Conservation (phyloP, 140 eudicot genomes). For the Erigeron philadelphicus region DNA sequence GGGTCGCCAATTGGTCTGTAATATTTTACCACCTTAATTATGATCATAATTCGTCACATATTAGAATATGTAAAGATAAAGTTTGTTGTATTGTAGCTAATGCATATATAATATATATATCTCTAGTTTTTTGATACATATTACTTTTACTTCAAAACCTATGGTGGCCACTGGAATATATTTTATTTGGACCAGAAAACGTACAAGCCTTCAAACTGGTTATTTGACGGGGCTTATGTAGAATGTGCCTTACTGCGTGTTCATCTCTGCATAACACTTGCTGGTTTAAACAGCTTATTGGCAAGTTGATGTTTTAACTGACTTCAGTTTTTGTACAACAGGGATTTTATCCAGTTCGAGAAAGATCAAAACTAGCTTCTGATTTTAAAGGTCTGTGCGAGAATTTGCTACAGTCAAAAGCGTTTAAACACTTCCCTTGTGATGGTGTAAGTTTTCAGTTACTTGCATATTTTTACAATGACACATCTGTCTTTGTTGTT, state of each 20-base stretch:
- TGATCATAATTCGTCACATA: too few relatives aligned
- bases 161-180: too few relatives aligned
- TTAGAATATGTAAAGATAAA: too few relatives aligned
- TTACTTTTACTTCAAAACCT: too few relatives aligned
- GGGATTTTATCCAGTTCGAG: conserved; percentile 95
- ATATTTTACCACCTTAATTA: too few relatives aligned
- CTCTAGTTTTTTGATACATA: too few relatives aligned
- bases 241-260: background rate
- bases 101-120: too few relatives aligned
- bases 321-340: conserved; percentile 24
- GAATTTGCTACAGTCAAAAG: conserved; percentile 40
- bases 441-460: conserved; percentile 48
- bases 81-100: too few relatives aligned
- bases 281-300: background rate
- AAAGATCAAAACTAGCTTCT: conserved; percentile 56
- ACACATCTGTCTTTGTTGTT: conserved; percentile 3
- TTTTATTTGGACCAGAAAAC: too few relatives aligned
- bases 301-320: conserved; percentile 8
- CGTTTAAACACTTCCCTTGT: conserved; percentile 43
- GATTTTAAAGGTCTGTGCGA: conserved; percentile 55
- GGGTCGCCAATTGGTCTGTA: too few relatives aligned
- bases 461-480: background rate
- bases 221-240: too few relatives aligned
- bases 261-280: background rate
- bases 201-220: too few relatives aligned